Evolutionary conservation across 2,329 filamentous ascomycete genomes (phyloP).

Genomic region (Colletotrichum tropicale): DNA sequence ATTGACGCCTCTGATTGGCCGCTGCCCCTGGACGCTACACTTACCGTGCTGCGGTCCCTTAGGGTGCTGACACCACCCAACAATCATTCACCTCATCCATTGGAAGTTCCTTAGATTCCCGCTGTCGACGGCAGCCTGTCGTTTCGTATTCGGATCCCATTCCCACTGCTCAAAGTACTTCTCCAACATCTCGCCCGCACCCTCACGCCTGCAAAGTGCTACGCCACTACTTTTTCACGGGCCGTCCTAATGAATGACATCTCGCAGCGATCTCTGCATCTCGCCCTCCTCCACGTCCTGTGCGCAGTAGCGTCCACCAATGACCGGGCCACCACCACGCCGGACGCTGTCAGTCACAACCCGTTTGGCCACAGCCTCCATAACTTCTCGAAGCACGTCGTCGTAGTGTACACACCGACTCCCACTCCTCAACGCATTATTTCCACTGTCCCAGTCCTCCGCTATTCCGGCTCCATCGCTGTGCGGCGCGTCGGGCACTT

Average conservation of each 20-base stretch:
- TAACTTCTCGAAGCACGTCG: neutral
- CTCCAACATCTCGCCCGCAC: neutral
- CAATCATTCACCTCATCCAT: neutral
- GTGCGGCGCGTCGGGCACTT: neutral
- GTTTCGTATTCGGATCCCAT: conserved; percentile 6
- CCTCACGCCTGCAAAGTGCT: neutral
- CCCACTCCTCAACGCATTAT: neutral
- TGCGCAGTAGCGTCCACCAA: neutral
- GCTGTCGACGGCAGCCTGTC: neutral
- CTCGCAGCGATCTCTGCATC: neutral
- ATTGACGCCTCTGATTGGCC: neutral
- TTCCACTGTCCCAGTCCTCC: neutral
- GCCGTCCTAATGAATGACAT: neutral
- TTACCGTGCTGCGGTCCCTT: neutral
- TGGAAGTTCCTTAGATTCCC: neutral
- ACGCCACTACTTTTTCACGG: neutral
- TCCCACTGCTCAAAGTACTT: neutral
- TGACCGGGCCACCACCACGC: neutral
- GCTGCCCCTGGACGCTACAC: neutral
- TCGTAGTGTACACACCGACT: neutral
- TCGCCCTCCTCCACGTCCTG: neutral
- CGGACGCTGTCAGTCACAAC: neutral
- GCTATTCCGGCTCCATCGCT: neutral
- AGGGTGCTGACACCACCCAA: neutral
- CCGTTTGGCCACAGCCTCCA: neutral